These are phyloP conservation scores for Ophiorrhiza pumila DNA, from an alignment of 257 asterid genomes.

Conservation along the genomic window DNA sequence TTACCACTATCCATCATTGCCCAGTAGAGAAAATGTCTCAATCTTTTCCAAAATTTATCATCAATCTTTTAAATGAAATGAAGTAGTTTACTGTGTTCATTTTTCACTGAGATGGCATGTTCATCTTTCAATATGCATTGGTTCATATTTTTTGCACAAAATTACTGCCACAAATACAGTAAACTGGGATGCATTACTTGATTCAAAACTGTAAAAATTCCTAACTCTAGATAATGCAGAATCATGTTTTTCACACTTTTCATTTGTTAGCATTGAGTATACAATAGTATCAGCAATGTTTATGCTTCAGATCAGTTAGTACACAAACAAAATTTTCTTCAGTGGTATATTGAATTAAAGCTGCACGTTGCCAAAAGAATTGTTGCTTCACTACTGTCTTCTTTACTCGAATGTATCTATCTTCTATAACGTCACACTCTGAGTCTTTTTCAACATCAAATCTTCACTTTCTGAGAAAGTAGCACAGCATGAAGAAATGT, in stretches of 20 bases:
- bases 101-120: no score
- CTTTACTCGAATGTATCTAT: background rate
- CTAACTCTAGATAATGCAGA: background rate
- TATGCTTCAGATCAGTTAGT: background rate
- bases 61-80: no score
- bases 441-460: background rate
- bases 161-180: background rate
- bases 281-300: background rate
- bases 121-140: no score
- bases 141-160: no score
- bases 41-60: no score
- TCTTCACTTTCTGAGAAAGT: constrained; percentile 19
- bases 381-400: constrained; percentile 26
- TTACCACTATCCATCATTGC: no score
- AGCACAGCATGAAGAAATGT: constrained; percentile 66
- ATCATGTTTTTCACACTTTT: background rate
- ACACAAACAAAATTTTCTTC: background rate
- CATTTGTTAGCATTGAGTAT: background rate
- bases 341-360: constrained; percentile 8
- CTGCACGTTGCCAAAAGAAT: constrained; percentile 45
- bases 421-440: no score
- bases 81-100: no score
- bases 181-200: background rate
- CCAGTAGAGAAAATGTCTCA: no score
- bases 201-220: background rate